phyloP scores from a whole-genome alignment of 2,329 filamentous ascomycete species.

The Ophiostoma ulmi region DNA sequence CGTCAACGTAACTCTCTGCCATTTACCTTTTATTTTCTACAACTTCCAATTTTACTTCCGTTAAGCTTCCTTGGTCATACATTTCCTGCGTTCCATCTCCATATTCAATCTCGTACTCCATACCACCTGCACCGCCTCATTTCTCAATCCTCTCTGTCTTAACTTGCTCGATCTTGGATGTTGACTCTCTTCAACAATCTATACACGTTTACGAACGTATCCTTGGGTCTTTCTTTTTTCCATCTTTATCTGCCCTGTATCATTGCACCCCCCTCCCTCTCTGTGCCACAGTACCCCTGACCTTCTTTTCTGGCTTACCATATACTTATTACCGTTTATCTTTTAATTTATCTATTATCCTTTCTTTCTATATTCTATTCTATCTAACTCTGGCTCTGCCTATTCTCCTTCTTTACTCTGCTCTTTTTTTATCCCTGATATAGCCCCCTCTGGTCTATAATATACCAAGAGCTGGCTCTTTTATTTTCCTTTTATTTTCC shows the following conservation, averaged over 20 bases:
- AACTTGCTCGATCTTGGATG: background rate
- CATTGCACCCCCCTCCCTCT: background rate
- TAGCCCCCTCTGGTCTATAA: conserved; percentile 40
- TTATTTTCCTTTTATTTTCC: conserved; percentile 24
- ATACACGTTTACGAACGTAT: background rate
- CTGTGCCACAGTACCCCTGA: conserved; percentile 3
- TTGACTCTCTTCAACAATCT: background rate
- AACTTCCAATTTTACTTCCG: background rate
- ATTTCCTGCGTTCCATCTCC: conserved; percentile 8
- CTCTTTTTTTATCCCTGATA: conserved; percentile 23
- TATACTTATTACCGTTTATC: background rate
- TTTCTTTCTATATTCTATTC: conserved; percentile 30
- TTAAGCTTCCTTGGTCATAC: conserved; percentile 1
- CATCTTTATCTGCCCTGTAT: background rate
- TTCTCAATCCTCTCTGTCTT: background rate
- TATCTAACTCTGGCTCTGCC: background rate
- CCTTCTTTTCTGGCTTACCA: background rate
- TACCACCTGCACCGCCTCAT: conserved; percentile 5
- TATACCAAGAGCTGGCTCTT: conserved; percentile 53
- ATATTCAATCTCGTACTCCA: background rate
- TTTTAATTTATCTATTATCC: conserved; percentile 34
- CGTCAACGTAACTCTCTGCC: background rate
- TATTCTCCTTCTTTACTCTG: background rate
- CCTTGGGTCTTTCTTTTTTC: background rate
- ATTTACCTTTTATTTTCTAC: background rate